phyloP scores from a whole-genome alignment of 2,329 filamentous ascomycete species.

The Hysterium pulicare region DNA sequence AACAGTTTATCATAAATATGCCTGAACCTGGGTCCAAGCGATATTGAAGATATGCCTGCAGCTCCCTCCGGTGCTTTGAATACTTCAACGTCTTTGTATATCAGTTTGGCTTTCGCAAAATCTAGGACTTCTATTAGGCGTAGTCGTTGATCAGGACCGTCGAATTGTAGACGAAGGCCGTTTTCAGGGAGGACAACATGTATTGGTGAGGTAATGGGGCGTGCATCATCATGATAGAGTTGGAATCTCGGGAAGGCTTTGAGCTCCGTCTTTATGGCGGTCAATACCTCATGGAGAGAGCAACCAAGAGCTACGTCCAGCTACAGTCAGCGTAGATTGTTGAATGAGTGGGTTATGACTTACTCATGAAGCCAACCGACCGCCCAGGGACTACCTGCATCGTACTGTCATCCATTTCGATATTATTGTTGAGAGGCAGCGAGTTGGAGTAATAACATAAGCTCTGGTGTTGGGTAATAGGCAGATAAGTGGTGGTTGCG shows the following conservation, averaged over 20 bases:
- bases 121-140: constrained; percentile 88
- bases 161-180: constrained; percentile 85
- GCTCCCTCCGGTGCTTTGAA: constrained; percentile 56
- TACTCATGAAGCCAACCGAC: constrained; percentile 41
- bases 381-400: constrained; percentile 30
- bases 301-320: constrained; percentile 69
- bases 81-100: constrained; percentile 78
- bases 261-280: constrained; percentile 82
- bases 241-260: constrained; percentile 80
- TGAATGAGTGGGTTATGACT: constrained; percentile 3
- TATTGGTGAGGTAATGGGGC: constrained; percentile 73
- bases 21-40: constrained; percentile 70
- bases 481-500: constrained; percentile 4
- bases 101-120: constrained; percentile 79
- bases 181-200: constrained; percentile 76
- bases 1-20: constrained; percentile 93
- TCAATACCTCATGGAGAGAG: constrained; percentile 85
- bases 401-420: constrained; percentile 27
- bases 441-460: constrained; percentile 6
- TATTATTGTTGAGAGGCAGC: constrained; percentile 10
- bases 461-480: neutral
- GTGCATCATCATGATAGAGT: constrained; percentile 70
- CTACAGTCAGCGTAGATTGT: constrained; percentile 1
- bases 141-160: constrained; percentile 86
- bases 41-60: constrained; percentile 21